Base-by-base conservation (phyloP, 495 filamentous ascomycete species). In the Penicillium nucicola region DNA sequence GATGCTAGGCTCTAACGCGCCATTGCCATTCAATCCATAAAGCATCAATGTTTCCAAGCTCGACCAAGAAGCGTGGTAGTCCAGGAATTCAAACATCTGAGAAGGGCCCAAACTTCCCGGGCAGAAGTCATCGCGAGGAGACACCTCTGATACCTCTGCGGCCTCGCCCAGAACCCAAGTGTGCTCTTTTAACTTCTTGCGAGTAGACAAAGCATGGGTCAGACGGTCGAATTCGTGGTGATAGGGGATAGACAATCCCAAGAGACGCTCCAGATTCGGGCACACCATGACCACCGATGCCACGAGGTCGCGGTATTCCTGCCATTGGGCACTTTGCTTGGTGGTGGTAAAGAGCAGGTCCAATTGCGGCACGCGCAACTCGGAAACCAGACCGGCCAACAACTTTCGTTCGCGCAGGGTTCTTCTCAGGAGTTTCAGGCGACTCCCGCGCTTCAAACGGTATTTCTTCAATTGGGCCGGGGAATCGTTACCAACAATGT, bases 211-310 rank as follows among this genome's bases (percentile, higher is more conserved):
- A 1, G 90, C 89, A 59, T 92, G 82, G 15, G 86, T 85, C 8
- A 91, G 64, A 33, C 88, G 84, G 58, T 87, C 84, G 54, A 87
- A 90, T 36, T 82, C 76, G 60, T 89, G 85, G 41, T 82, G 76
- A 60, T 90, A 90, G 7, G 80, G 72, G 7, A 85, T 78, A 58
- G 87, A 82, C 53, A 85, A 81, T 2, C 90, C 90, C 30, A 84
- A 66, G 14, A 95, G 68, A 35, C 79, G 75, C 61, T 95, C 89
- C 33, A 97, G 69, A 61, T 93, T 92, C 9, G 89, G 89, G 61
- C 90, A 96, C 5, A 85, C 82, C 85, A 91, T 91, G 23, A 96
- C 81, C 22, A 97, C 69, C 5, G 88, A 90, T 5, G 89, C 87
- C 4, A 92, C 75, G 30, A 88, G 50, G 55, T 92, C 83, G 25